A percentile compares a stretch with the other conserved stretches of the same genome.
These are phyloP conservation scores for Suillus americanus DNA, from an alignment of 768 basidiomycete species.

Conservation along the genomic window DNA sequence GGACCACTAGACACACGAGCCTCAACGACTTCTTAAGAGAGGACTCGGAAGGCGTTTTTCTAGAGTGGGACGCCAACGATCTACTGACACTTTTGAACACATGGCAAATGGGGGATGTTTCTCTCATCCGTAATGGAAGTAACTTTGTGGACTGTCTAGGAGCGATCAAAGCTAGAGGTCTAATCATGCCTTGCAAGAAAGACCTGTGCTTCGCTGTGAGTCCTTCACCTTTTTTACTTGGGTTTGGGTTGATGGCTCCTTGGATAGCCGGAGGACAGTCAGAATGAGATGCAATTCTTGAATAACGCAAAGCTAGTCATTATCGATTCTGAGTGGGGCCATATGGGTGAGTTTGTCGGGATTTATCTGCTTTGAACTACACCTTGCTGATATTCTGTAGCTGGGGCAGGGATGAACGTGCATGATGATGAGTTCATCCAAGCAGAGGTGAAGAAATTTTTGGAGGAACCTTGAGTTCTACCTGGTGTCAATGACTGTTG, in stretches of 20 bases:
- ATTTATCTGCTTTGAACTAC: not conserved
- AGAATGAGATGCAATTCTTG: conserved; percentile 43
- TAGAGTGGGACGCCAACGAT: conserved; percentile 58
- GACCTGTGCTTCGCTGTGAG: conserved; percentile 57
- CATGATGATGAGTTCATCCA: conserved; percentile 43
- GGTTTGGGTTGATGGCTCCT: not conserved
- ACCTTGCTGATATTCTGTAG: conserved; percentile 21
- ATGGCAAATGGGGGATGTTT: conserved; percentile 51
- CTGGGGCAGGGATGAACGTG: conserved; percentile 42
- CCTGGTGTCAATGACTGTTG: no score
- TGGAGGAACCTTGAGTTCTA: conserved; percentile 32
- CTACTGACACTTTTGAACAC: conserved; percentile 47
- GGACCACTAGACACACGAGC: conserved; percentile 39
- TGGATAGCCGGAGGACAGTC: conserved; percentile 53
- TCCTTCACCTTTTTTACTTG: not conserved
- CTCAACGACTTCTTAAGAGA: conserved; percentile 50
- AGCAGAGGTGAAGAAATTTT: conserved; percentile 42
- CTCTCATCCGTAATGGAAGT: conserved; percentile 41
- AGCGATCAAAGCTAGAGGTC: conserved; percentile 48
- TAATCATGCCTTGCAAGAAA: conserved; percentile 60
- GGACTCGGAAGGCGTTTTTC: conserved; percentile 48
- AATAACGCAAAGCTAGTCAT: conserved; percentile 44
- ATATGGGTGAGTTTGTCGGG: conserved; percentile 41
- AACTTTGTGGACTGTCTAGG: conserved; percentile 40
- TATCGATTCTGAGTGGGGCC: conserved; percentile 58